Base-by-base conservation (phyloP, 768 basidiomycete species). In the Rhodotorula kratochvilovae region DNA sequence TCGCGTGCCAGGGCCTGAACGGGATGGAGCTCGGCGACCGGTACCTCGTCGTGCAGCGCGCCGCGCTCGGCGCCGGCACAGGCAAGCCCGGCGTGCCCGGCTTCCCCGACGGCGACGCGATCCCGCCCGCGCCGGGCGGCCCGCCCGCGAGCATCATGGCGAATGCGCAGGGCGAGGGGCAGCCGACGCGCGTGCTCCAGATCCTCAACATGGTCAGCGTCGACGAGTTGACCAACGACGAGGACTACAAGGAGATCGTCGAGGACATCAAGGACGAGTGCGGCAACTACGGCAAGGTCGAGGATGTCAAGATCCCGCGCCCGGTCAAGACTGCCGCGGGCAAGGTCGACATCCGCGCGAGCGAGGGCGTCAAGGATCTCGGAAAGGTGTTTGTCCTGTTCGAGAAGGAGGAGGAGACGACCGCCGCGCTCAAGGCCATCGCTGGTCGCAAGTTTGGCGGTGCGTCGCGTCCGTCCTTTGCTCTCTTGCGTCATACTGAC, bases 131-230 rank as follows among this genome's bases (percentile, higher is more conserved):
- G 29, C 51, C 61, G 43, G 51, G 68, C 35, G 27, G 25, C 2
- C 51, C 66, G 27, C 71, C 66, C 11, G 62, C 71, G 27, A 42
- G 77, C 56, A 80, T 80, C 69, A 54, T 80, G 29, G 75, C 77
- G 33, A 68, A 70, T 25, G 76, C 78, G 54, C 63, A 68, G n/a
- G 67, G 63, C 46, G 77, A 75, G 8, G 73, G 63, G 1, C 36
- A 70, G 45, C 77, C 78, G 43, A 77, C 91, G 36, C 87, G 91
- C 48, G 93, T 96, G 78, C 85, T 99, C 77, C 89, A 98, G 79
- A 90, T 99, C 89, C 83, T 99, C 78, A 99, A 98, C 85, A 99
- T 99, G 96, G 92, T 99, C 74, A 90, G 90, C 0, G 80, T 90
- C 2, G 96, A 99, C 56, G 96, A 99, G 78, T 85, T 99, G 58